Percentiles rank a stretch among this genome's conserved stretches.
phyloP scores from a whole-genome alignment of 768 basidiomycete genomes.

The Boletus rex-veris region DNA sequence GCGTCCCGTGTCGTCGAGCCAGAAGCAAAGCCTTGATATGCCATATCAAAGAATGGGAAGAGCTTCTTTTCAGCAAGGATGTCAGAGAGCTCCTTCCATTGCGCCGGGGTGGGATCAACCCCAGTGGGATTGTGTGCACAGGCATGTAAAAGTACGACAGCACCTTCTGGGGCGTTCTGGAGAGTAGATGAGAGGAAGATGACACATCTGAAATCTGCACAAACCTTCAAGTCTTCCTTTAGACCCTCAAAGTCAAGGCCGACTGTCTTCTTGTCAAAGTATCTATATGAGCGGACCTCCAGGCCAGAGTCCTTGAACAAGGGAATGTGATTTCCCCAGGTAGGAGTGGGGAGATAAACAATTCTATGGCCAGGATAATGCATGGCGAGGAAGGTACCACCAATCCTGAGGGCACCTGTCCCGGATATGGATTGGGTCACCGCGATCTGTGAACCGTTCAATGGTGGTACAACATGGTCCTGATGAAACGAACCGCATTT shows the following conservation, averaged over 20 bases:
- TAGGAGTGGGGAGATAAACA: slow-evolving; percentile 89
- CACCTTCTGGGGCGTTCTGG: slow-evolving; percentile 67
- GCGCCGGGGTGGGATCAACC: slow-evolving; percentile 87
- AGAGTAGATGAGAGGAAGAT: slow-evolving; percentile 14
- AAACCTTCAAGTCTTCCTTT: slow-evolving; percentile 79
- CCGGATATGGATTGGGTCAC: slow-evolving; percentile 95
- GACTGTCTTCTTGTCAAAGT: slow-evolving; percentile 90
- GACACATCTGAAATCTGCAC: slow-evolving; percentile 19
- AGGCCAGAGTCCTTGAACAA: slow-evolving; percentile 93
- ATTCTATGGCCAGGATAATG: slow-evolving; percentile 84
- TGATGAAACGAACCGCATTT: slow-evolving; percentile 59
- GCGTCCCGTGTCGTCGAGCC: slow-evolving; percentile 89
- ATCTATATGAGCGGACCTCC: slow-evolving; percentile 88
- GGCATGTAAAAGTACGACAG: slow-evolving; percentile 89
- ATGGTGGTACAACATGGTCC: neutral
- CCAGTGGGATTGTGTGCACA: slow-evolving; percentile 99
- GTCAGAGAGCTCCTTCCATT: slow-evolving; percentile 90
- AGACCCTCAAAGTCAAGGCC: slow-evolving; percentile 91
- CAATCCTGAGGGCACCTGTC: slow-evolving; percentile 95
- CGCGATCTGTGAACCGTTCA: slow-evolving; percentile 53
- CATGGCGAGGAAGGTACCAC: slow-evolving; percentile 85
- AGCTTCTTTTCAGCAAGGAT: slow-evolving; percentile 84
- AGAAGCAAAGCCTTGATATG: slow-evolving; percentile 98
- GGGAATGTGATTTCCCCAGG: slow-evolving; percentile 97
- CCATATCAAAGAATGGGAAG: slow-evolving; percentile 99